phyloP scores from a whole-genome alignment of 495 filamentous ascomycete genomes.

The Cenococcum geophilum region DNA sequence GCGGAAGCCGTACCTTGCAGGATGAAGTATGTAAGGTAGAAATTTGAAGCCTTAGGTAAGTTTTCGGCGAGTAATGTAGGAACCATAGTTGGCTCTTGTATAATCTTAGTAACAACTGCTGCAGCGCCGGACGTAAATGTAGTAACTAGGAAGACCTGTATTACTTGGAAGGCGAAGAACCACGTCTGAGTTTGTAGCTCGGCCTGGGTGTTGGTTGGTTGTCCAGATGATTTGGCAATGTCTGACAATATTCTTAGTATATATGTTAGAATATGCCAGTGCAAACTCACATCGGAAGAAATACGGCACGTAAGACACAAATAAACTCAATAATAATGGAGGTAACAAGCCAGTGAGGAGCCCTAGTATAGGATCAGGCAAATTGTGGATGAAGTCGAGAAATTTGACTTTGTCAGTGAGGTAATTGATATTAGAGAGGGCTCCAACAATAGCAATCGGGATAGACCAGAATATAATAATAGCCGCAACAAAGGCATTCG shows the following conservation, averaged over 20 bases:
- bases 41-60: constrained; percentile 38
- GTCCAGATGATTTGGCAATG: constrained; percentile 25
- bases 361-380: constrained; percentile 33
- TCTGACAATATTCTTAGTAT: constrained; percentile 8
- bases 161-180: constrained; percentile 39
- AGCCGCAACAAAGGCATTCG: constrained; percentile 27
- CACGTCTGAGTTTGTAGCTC: constrained; percentile 37
- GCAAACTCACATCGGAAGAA: constrained; percentile 32
- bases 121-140: constrained; percentile 36
- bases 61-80: constrained; percentile 32
- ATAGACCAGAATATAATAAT: constrained; percentile 41
- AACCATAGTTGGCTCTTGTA: constrained; percentile 28
- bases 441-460: constrained; percentile 34
- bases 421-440: constrained; percentile 35
- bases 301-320: constrained; percentile 35
- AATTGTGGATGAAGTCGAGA: constrained; percentile 33
- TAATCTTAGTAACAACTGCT: constrained; percentile 29
- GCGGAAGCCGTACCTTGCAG: constrained; percentile 35
- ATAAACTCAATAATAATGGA: constrained; percentile 28
- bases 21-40: constrained; percentile 41
- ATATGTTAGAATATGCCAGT: too few relatives aligned
- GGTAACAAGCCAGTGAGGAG: constrained; percentile 36
- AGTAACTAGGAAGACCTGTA: constrained; percentile 40
- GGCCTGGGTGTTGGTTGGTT: constrained; percentile 33
- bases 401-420: constrained; percentile 34